Conservation (phyloP, 352 stramenopile species). For the Phytophthora citricola region DNA sequence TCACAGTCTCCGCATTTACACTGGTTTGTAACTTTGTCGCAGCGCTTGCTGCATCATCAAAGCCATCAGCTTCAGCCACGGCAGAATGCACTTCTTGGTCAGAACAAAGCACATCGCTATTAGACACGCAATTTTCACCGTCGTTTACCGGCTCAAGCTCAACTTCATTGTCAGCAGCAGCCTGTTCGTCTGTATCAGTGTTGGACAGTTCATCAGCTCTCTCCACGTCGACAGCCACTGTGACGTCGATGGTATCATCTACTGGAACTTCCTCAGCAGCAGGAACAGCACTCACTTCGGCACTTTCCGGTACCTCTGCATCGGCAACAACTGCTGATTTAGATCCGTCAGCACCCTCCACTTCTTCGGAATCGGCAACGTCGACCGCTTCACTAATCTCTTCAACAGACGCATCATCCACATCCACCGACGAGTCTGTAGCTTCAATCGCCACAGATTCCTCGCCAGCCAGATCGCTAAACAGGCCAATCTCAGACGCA, state of each 20-base stretch:
- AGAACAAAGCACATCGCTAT: too few species aligned
- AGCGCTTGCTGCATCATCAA: too few species aligned
- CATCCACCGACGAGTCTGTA: constrained; percentile 10
- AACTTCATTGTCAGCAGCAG: not conserved
- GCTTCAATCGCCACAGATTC: constrained; percentile 28
- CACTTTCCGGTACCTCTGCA: not conserved
- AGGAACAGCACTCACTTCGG: constrained; percentile 4
- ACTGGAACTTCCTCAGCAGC: constrained; percentile 7
- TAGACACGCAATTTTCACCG: too few species aligned
- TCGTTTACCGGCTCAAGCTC: too few species aligned
- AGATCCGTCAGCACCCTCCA: not conserved
- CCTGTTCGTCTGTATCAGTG: not conserved
- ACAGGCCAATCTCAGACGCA: constrained; percentile 10
- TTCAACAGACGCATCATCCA: not conserved
- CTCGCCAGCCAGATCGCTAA: constrained; percentile 6
- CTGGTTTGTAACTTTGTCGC: too few species aligned
- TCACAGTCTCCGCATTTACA: not conserved
- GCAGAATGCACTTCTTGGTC: too few species aligned
- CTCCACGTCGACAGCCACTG: not conserved
- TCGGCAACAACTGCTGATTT: not conserved
- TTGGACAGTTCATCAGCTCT: too few species aligned
- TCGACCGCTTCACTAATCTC: not conserved
- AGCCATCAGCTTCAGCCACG: too few species aligned
- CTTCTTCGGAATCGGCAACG: not conserved
- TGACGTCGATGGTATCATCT: constrained; percentile 1